These are phyloP conservation scores for Apiotrichum laibachii DNA, from an alignment of 1,284 basidiomycete species.

Conservation along the genomic window DNA sequence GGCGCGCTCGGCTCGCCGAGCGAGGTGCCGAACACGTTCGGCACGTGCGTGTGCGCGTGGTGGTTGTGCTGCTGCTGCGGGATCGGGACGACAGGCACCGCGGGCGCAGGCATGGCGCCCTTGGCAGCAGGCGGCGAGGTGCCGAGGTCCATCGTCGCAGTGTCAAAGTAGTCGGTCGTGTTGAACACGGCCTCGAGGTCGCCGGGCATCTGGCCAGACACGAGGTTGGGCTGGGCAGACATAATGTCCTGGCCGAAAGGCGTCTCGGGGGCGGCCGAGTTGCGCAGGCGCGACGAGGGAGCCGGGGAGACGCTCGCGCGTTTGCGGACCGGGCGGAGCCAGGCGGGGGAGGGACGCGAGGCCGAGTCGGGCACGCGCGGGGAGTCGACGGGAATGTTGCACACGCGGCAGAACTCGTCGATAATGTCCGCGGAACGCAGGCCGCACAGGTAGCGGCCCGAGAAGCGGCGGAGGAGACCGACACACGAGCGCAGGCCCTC, in stretches of 20 bases:
- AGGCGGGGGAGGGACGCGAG: constrained; percentile 65
- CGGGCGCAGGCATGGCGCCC: too few relatives aligned
- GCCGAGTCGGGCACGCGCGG: constrained; percentile 55
- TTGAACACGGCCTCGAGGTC: constrained; percentile 49
- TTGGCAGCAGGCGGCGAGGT: constrained; percentile 3
- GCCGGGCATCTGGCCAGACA: constrained; percentile 17
- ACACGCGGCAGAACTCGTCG: constrained; percentile 88
- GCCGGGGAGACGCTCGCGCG: constrained; percentile 44
- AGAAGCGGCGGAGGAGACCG: constrained; percentile 62
- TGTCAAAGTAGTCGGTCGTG: constrained; percentile 45
- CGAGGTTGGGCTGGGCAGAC: constrained; percentile 25
- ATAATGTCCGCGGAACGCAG: constrained; percentile 81
- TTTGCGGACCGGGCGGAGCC: constrained; percentile 80
- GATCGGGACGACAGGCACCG: too few relatives aligned
- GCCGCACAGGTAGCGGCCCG: constrained; percentile 64
- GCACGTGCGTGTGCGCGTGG: not conserved
- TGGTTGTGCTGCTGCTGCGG: too few relatives aligned
- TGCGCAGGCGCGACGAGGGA: constrained; percentile 45
- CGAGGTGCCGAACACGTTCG: constrained; percentile 13
- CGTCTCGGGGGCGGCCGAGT: constrained; percentile 52
- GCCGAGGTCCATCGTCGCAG: constrained; percentile 27
- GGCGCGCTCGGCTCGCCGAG: constrained; percentile 36
- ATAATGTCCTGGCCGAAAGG: constrained; percentile 29
- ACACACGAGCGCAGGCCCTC: constrained; percentile 82
- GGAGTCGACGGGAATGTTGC: constrained; percentile 76